phyloP scores from a whole-genome alignment of 2,329 filamentous ascomycete genomes.

The Fusarium fracticaudum region DNA sequence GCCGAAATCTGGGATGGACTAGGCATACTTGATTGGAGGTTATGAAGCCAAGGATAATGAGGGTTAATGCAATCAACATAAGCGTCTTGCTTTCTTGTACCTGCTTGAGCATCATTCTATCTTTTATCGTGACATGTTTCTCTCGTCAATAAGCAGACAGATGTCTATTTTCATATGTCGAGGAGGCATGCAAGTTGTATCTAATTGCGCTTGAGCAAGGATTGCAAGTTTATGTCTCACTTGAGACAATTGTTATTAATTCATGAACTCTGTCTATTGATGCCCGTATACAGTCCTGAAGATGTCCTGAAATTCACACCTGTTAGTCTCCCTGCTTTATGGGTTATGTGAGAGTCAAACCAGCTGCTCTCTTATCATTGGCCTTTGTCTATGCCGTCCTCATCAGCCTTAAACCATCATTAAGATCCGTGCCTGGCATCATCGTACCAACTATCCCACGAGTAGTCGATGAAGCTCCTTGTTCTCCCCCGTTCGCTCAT shows the following conservation, averaged over 20 bases:
- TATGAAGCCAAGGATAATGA: not conserved
- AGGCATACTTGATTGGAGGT: not conserved
- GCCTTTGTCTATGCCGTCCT: not conserved
- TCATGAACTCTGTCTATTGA: not conserved
- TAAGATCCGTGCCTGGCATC: not conserved
- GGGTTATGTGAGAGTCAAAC: not conserved
- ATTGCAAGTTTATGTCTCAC: too few relatives aligned
- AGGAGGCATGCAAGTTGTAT: not conserved
- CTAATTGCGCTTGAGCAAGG: not conserved
- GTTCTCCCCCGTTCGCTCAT: not conserved
- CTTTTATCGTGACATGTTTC: not conserved
- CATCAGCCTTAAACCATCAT: too few relatives aligned
- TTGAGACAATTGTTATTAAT: not conserved
- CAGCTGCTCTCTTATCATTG: not conserved
- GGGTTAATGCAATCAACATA: conserved; percentile 5
- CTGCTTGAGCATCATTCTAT: not conserved
- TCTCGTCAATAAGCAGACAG: not conserved
- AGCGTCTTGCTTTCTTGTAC: not conserved
- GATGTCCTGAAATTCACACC: not conserved
- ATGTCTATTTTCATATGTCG: not conserved
- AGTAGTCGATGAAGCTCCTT: not conserved
- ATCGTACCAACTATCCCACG: too few relatives aligned
- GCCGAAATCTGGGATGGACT: not conserved
- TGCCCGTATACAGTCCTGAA: not conserved
- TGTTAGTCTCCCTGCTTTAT: not conserved